These are phyloP conservation scores for Musa acuminata DNA, from an alignment of 176 grass and related monocot genomes.

Conservation along the genomic window DNA sequence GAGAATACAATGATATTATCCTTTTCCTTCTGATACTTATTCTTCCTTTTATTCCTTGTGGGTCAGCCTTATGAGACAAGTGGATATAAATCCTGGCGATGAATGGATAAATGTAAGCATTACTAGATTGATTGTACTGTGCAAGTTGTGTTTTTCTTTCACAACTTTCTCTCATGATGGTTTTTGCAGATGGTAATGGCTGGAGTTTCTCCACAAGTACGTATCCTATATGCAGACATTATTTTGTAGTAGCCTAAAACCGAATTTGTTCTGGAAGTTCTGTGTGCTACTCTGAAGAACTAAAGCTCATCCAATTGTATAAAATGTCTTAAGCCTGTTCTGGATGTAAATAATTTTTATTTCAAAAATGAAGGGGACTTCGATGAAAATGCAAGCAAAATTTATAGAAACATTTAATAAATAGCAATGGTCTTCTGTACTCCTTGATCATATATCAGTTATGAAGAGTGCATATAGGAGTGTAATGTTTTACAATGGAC, in stretches of 20 bases:
- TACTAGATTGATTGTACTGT: background rate
- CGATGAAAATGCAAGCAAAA: background rate
- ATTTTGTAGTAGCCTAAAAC: background rate
- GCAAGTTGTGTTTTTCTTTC: constrained; percentile 7
- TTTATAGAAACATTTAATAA: background rate
- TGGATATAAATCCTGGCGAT: constrained; percentile 73
- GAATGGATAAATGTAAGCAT: constrained; percentile 83
- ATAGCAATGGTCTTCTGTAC: background rate
- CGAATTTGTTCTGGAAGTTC: background rate
- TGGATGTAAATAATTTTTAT: background rate
- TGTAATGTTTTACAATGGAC: constrained; percentile 82
- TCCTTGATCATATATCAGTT: constrained; percentile 52
- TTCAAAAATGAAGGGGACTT: background rate
- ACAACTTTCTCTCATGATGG: background rate
- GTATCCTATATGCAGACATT: constrained; percentile 42
- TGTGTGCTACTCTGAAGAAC: background rate
- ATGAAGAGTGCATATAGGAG: constrained; percentile 84
- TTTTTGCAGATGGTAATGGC: constrained; percentile 65
- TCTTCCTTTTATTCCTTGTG: constrained; percentile 4
- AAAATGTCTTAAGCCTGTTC: background rate
- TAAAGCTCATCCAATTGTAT: background rate
- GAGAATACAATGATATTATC: background rate
- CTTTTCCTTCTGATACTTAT: background rate
- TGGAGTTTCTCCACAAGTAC: constrained; percentile 72
- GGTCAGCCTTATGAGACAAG: constrained; percentile 62